Percentiles rank a stretch among this genome's conserved stretches.
These are phyloP conservation scores for Blastocystis sp. DNA, from an alignment of 352 stramenopile genomes.

Conservation along the genomic window DNA sequence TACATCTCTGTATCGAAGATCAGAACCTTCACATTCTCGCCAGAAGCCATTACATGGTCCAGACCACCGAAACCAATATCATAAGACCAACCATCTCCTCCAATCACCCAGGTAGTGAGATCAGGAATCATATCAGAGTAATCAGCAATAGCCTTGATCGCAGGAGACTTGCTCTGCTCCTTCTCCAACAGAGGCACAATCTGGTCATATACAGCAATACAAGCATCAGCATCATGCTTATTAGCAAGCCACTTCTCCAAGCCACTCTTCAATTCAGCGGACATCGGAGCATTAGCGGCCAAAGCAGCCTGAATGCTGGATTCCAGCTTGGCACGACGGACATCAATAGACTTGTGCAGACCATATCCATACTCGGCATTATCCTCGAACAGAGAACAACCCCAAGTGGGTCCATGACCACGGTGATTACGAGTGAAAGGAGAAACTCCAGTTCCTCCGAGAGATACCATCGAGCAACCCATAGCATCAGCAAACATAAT, in stretches of 20 bases:
- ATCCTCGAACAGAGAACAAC: conserved; percentile 70
- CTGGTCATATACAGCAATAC: conserved; percentile 68
- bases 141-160: conserved; percentile 67
- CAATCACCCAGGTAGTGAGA: conserved; percentile 71
- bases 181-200: conserved; percentile 59
- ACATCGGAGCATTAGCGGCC: conserved; percentile 27
- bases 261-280: conserved; percentile 66
- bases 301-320: conserved; percentile 66
- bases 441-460: conserved; percentile 62
- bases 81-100: conserved; percentile 72
- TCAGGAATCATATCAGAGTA: conserved; percentile 71
- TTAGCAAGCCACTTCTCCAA: conserved; percentile 70
- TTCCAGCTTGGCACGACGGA: conserved; percentile 67
- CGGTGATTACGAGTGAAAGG: conserved; percentile 66
- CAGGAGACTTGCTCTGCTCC: conserved; percentile 58
- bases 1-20: conserved; percentile 73
- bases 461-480: conserved; percentile 69
- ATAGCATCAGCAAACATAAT: conserved; percentile 73
- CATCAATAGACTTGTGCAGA: conserved; percentile 65
- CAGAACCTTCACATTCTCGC: conserved; percentile 71
- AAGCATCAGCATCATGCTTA: conserved; percentile 70
- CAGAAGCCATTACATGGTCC: conserved; percentile 70
- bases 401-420: conserved; percentile 67
- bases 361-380: conserved; percentile 68
- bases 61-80: conserved; percentile 71